Evolutionary conservation across 1,284 basidiomycete species (phyloP).

Genomic region (Cryptococcus amylolentus): DNA sequence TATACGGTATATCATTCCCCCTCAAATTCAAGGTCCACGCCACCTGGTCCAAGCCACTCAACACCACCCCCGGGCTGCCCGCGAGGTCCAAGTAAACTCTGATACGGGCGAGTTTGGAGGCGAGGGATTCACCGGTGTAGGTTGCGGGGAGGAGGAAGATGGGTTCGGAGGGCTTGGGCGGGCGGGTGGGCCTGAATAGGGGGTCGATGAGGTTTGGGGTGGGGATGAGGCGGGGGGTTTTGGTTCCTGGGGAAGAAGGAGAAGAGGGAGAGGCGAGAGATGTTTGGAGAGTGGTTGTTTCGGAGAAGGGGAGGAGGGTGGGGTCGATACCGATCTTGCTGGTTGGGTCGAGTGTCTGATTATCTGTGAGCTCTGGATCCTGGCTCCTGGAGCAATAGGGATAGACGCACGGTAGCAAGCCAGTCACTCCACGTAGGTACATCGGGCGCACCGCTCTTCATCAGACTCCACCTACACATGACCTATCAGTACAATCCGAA

Average conservation of each 20-base stretch:
- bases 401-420: slow-evolving; percentile 61
- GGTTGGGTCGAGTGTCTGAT: slow-evolving; percentile 60
- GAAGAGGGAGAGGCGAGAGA: slow-evolving; percentile 21
- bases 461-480: slow-evolving; percentile 75
- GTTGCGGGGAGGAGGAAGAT: slow-evolving; percentile 69
- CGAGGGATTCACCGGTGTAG: slow-evolving; percentile 60
- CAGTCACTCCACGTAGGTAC: slow-evolving; percentile 90
- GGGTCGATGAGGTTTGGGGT: slow-evolving; percentile 73
- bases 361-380: slow-evolving; percentile 1
- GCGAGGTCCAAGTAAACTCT: slow-evolving; percentile 64
- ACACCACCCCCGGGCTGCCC: slow-evolving; percentile 65
- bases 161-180: slow-evolving; percentile 64
- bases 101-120: slow-evolving; percentile 65
- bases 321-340: slow-evolving; percentile 78
- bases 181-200: slow-evolving; percentile 65
- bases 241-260: slow-evolving; percentile 11
- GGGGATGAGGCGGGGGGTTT: slow-evolving; percentile 58
- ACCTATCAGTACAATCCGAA: not conserved
- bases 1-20: slow-evolving; percentile 87
- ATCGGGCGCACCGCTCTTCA: slow-evolving; percentile 82
- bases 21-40: slow-evolving; percentile 94
- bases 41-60: slow-evolving; percentile 81
- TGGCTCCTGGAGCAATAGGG: not conserved
- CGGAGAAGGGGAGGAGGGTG: slow-evolving; percentile 61
- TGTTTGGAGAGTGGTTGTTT: slow-evolving; percentile 51